Conservation (phyloP, 306 rosid species). For the Cicer arietinum region DNA sequence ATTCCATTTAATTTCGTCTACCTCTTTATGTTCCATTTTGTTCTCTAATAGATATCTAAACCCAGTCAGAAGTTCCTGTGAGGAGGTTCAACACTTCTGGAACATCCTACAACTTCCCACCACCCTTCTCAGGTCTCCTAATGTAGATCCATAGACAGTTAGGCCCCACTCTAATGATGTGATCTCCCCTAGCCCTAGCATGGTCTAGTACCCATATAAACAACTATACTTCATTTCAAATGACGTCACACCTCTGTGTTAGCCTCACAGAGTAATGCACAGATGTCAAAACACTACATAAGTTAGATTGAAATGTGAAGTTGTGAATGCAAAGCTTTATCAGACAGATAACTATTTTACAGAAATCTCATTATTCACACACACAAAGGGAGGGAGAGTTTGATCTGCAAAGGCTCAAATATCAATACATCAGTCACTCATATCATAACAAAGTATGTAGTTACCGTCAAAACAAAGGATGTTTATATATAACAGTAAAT, state of each 20-base stretch:
- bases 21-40: background rate
- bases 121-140: slow-evolving; percentile 6
- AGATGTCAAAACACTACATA: slow-evolving; percentile 24
- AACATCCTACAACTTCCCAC: background rate
- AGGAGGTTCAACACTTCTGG: background rate
- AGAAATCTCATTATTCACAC: slow-evolving; percentile 24
- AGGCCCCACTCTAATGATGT: slow-evolving; percentile 6
- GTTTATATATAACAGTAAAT: slow-evolving; percentile 25
- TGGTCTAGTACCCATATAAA: slow-evolving; percentile 5
- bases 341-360: slow-evolving; percentile 9
- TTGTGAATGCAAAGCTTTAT: background rate
- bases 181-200: background rate
- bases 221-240: slow-evolving; percentile 22
- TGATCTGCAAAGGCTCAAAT: background rate
- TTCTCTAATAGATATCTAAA: slow-evolving; percentile 10
- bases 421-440: slow-evolving; percentile 28
- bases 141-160: background rate
- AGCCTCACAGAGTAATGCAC: slow-evolving; percentile 21
- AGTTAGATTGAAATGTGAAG: slow-evolving; percentile 31
- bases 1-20: background rate
- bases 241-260: slow-evolving; percentile 25
- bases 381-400: background rate
- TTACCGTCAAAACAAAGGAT: slow-evolving; percentile 19
- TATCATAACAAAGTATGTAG: slow-evolving; percentile 10
- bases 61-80: background rate